Base-by-base conservation (phyloP, 495 filamentous ascomycete genomes). In the Darksidea phi region DNA sequence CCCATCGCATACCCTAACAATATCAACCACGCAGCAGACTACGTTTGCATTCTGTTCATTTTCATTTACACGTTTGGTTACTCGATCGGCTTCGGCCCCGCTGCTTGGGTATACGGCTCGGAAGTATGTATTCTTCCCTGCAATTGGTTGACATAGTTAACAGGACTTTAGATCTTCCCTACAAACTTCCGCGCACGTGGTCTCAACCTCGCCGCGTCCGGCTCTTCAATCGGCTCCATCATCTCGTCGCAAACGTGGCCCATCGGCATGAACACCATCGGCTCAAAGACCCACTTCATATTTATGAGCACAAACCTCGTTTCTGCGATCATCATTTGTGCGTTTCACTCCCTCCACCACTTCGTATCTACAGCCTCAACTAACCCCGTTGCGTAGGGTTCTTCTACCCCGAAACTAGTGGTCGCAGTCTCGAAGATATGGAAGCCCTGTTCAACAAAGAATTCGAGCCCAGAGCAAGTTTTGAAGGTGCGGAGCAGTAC, bases 21-120 rank as follows among this genome's bases (percentile, higher is more conserved):
- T 64, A 67, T 70, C 10, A 83, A 80, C 65, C 68, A 67, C 7
- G 70, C 65, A 2, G 72, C 82, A 7, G 80, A 84, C 67, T 78
- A 77, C 38, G 70, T 69, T 15, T 82, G 82, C 63, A 74, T 83
- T 45, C 74, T 80, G 15, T 83, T 82, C 57, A 77, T 83, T 23
- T 84, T 83, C 70, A 72, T 84, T 57, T 84, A 80, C 69, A 75
- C 80, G 1, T 72, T 83, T 21, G 81, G 80, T 0, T 83, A 80
- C 64, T 81, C 79, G 32, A 75, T 83, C 69, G 79, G 81, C 0
- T 83, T 83, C 61, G 82, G 82, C 0, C 79, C 81, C 0, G 75
- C 80, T 2, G 74, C 81, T 0, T 84, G 81, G 82, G 81, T 84
- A 0, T 83, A 84, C 47, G 79, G 81, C 1, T 77, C 81, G 0